phyloP scores from a whole-genome alignment of 768 basidiomycete species.

The Tricholoma matsutake region DNA sequence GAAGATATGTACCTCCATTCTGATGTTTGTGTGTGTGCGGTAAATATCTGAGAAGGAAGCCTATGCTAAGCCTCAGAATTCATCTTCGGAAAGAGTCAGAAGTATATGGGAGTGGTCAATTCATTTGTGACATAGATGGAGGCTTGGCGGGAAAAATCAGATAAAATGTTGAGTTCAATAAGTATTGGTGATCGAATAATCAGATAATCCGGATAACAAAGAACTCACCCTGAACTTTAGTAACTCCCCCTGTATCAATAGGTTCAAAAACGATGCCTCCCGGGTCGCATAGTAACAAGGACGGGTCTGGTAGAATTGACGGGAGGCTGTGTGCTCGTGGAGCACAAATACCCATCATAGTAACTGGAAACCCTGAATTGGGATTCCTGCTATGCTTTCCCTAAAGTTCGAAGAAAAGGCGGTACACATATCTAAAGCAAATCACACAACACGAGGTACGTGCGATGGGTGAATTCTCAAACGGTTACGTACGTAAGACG shows the following conservation, averaged over 20 bases:
- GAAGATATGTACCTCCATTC: not conserved
- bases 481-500: slow-evolving; percentile 11
- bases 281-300: not conserved
- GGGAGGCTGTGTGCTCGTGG: not conserved
- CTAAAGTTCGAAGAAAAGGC: not conserved
- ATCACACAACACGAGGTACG: slow-evolving; percentile 2
- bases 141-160: too few relatives aligned
- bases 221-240: not conserved
- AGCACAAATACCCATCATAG: not conserved
- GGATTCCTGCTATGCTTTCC: not conserved
- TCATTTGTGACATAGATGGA: not conserved
- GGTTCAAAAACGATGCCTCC: not conserved
- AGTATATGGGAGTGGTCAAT: not conserved
- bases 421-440: not conserved
- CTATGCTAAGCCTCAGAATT: not conserved
- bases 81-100: not conserved
- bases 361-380: not conserved
- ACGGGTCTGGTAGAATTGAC: not conserved
- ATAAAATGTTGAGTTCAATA: too few relatives aligned
- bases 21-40: not conserved
- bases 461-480: slow-evolving; percentile 13
- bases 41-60: not conserved
- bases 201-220: not conserved
- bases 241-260: not conserved
- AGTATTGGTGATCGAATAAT: not conserved